phyloP scores from a whole-genome alignment of 2,329 filamentous ascomycete species.

The Epichloe hybrida region DNA sequence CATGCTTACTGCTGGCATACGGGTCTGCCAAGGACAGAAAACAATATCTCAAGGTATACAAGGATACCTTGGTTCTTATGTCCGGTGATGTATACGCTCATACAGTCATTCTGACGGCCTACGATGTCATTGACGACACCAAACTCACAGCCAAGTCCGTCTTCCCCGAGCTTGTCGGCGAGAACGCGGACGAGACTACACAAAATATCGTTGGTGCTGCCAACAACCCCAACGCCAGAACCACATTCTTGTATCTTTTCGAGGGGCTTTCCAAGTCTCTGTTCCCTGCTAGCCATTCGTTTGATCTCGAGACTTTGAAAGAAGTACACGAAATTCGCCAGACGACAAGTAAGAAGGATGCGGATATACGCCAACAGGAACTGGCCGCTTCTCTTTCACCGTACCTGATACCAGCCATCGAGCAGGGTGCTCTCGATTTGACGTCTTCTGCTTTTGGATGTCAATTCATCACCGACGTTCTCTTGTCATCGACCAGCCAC shows the following conservation, averaged over 20 bases:
- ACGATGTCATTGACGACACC: conserved; percentile 90
- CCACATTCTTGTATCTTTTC: conserved; percentile 69
- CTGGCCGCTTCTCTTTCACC: conserved; percentile 62
- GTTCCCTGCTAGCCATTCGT: conserved; percentile 47
- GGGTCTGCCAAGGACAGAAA: conserved; percentile 89
- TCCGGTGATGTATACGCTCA: conserved; percentile 69
- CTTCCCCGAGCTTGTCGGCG: conserved; percentile 72
- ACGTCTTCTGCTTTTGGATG: conserved; percentile 68
- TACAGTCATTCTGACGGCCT: conserved; percentile 67
- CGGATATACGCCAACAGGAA: conserved; percentile 61
- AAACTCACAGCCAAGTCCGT: conserved; percentile 76
- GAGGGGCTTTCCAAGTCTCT: conserved; percentile 49
- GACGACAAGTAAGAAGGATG: conserved; percentile 85
- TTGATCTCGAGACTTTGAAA: conserved; percentile 56
- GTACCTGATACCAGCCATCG: conserved; percentile 60
- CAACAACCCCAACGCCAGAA: conserved; percentile 51
- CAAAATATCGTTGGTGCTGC: conserved; percentile 52
- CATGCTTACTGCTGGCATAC: conserved; percentile 69
- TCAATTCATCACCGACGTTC: conserved; percentile 71
- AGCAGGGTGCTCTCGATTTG: conserved; percentile 52
- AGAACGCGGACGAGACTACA: conserved; percentile 46
- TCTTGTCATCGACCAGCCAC: conserved; percentile 55
- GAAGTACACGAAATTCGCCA: conserved; percentile 70
- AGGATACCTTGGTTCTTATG: conserved; percentile 77
- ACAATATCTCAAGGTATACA: conserved; percentile 74